These are phyloP conservation scores for Trichosporon sp. DNA, from an alignment of 1,284 basidiomycete species.

Conservation along the genomic window DNA sequence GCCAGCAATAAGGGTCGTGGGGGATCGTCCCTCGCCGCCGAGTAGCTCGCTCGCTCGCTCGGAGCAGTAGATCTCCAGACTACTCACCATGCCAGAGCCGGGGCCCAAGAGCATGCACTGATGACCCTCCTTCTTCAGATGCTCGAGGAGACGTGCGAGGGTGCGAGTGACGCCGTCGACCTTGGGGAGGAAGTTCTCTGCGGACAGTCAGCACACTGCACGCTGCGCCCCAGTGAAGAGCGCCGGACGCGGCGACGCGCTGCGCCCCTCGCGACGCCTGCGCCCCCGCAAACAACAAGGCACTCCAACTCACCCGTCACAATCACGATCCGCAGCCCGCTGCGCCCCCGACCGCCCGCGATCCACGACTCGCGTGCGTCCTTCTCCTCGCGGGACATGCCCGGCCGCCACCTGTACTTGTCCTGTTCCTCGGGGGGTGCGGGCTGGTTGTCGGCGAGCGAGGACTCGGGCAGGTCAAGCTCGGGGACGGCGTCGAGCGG, in stretches of 20 bases:
- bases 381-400: conserved; percentile 32
- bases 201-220: background rate
- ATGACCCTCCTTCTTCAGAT: conserved; percentile 56
- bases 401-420: conserved; percentile 29
- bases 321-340: conserved; percentile 45
- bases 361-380: conserved; percentile 39
- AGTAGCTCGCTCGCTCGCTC: background rate
- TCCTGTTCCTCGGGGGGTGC: conserved; percentile 3
- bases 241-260: too few species aligned
- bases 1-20: background rate
- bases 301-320: conserved; percentile 38
- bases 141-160: conserved; percentile 56
- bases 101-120: conserved; percentile 57
- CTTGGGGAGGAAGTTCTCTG: conserved; percentile 58
- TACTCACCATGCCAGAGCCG: conserved; percentile 52
- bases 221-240: background rate
- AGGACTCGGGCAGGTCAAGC: conserved; percentile 14
- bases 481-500: conserved; percentile 17
- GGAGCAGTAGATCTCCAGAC: background rate
- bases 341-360: conserved; percentile 29
- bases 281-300: background rate
- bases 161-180: conserved; percentile 59
- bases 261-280: background rate
- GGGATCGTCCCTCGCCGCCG: background rate
- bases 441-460: conserved; percentile 2